Percentiles rank a stretch among this genome's conserved stretches.
These are phyloP conservation scores for Colletotrichum trifolii DNA, from an alignment of 2,329 filamentous ascomycete species.

Conservation along the genomic window DNA sequence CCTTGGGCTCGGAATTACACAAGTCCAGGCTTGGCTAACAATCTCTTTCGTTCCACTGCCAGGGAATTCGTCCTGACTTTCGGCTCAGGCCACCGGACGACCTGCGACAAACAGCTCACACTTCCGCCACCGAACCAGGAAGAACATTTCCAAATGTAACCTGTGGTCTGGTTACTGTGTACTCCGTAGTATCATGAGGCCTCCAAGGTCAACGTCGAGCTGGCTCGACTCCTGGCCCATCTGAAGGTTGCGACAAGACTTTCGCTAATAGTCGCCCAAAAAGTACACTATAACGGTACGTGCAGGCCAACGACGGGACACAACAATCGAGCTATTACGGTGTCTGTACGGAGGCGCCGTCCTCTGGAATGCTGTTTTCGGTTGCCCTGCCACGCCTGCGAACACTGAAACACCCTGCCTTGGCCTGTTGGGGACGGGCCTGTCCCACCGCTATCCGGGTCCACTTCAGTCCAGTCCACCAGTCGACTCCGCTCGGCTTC, in stretches of 20 bases:
- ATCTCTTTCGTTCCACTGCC: constrained; percentile 29
- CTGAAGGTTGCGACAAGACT: neutral
- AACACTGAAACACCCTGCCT: constrained; percentile 27
- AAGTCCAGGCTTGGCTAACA: constrained; percentile 21
- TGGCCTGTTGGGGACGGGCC: constrained; percentile 18
- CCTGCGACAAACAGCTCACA: constrained; percentile 32
- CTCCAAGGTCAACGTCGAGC: constrained; percentile 5
- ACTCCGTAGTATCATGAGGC: too few species aligned
- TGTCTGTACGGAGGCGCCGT: too few species aligned
- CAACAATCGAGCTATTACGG: too few species aligned
- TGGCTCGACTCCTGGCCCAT: constrained; percentile 15
- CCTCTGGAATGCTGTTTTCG: constrained; percentile 24
- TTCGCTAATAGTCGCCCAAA: too few species aligned
- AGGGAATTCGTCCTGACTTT: constrained; percentile 32
- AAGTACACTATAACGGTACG: neutral
- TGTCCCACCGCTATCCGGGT: constrained; percentile 3
- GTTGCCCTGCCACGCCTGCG: constrained; percentile 20
- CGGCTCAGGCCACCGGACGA: constrained; percentile 28
- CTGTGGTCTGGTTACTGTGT: too few species aligned
- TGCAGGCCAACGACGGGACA: neutral
- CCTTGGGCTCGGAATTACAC: constrained; percentile 13
- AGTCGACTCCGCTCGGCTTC: constrained; percentile 18
- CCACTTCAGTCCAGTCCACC: too few species aligned
- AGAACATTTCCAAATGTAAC: too few species aligned
- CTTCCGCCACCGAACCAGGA: neutral